Conservation (phyloP, 306 rosid genomes). For the Lablab purpureus region DNA sequence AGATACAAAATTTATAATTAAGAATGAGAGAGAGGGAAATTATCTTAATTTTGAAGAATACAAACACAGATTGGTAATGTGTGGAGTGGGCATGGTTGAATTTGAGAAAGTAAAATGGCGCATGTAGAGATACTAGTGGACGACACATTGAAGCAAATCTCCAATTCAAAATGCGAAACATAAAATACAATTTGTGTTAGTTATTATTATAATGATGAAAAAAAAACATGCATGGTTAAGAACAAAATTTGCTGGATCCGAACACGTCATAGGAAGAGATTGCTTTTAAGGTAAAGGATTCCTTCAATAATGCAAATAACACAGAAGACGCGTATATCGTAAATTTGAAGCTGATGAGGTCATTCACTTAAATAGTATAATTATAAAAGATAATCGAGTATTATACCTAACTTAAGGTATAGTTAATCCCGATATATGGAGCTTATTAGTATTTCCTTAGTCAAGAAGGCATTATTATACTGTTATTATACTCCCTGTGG, state of each 20-base stretch:
- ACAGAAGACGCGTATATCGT: neutral
- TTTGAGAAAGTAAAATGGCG: neutral
- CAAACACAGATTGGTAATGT: too few species aligned
- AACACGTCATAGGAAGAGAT: neutral
- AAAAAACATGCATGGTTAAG: neutral
- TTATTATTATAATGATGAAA: neutral
- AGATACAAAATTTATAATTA: too few species aligned
- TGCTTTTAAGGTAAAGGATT: constrained; percentile 20
- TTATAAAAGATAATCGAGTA: constrained; percentile 6
- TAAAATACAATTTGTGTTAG: neutral
- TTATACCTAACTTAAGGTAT: constrained; percentile 37
- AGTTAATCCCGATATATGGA: neutral
- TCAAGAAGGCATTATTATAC: neutral
- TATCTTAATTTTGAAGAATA: too few species aligned
- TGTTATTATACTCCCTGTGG: neutral
- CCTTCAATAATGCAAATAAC: neutral
- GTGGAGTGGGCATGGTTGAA: neutral
- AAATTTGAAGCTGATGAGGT: neutral
- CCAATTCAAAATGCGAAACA: neutral
- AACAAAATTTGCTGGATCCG: neutral
- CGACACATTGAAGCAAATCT: neutral
- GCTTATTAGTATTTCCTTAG: constrained; percentile 22
- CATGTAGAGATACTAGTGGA: neutral
- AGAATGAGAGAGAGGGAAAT: too few species aligned
- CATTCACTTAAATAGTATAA: neutral